Percentiles rank a stretch among this genome's conserved stretches.
Evolutionary conservation across 2,329 filamentous ascomycete genomes (phyloP).

Genomic region (Endoconidiophora laricicola): DNA sequence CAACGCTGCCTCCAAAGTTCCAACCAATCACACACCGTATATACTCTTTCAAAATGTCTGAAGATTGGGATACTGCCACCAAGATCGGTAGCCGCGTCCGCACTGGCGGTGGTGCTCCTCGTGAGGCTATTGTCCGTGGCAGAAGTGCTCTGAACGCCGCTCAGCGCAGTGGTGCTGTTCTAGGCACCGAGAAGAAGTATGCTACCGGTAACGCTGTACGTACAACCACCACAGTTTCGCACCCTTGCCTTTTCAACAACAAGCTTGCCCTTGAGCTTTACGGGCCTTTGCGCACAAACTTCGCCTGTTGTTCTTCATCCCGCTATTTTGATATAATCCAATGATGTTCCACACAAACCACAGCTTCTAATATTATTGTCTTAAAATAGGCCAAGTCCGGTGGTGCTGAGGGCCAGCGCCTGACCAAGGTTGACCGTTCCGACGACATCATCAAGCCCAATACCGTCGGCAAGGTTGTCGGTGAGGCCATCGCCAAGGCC

Average conservation of each 20-base stretch:
- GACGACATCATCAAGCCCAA: slow-evolving; percentile 98
- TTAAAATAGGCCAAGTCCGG: slow-evolving; percentile 9
- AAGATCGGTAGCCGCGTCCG: slow-evolving; percentile 84
- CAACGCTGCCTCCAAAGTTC: background rate
- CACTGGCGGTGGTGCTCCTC: slow-evolving; percentile 45
- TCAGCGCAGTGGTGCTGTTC: slow-evolving; percentile 56
- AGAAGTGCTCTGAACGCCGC: slow-evolving; percentile 77
- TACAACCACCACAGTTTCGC: slow-evolving; percentile 14
- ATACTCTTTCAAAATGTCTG: slow-evolving; percentile 37
- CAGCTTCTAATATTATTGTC: slow-evolving; percentile 14
- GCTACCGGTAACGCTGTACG: slow-evolving; percentile 63
- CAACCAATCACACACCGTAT: background rate
- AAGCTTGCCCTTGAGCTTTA: background rate
- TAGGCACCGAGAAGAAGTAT: slow-evolving; percentile 86
- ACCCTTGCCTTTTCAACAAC: background rate
- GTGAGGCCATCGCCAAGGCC: slow-evolving; percentile 63
- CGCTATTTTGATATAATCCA: background rate
- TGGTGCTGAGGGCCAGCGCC: slow-evolving; percentile 69
- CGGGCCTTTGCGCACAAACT: background rate
- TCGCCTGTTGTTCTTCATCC: background rate
- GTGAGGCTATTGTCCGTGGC: slow-evolving; percentile 80
- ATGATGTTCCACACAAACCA: too few species aligned
- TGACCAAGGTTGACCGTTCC: slow-evolving; percentile 93
- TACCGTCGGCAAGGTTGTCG: slow-evolving; percentile 67
- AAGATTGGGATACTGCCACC: slow-evolving; percentile 72